phyloP scores from a whole-genome alignment of 805 yeast genomes.

The Cyberlindnera petersonii region DNA sequence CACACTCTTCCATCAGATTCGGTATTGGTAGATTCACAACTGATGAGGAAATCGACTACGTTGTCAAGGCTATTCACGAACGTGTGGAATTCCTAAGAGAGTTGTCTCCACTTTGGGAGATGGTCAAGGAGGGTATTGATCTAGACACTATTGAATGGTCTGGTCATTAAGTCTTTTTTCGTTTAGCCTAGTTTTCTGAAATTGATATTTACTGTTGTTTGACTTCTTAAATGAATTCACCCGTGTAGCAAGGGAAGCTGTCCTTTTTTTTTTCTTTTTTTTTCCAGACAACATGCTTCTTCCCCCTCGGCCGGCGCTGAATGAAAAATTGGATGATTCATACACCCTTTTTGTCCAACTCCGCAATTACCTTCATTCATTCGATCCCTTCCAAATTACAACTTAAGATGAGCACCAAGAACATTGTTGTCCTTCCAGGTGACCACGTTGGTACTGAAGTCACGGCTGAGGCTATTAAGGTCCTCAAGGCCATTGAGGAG shows the following conservation, averaged over 20 bases:
- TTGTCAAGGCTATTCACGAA: constrained; percentile 79
- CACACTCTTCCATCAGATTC: constrained; percentile 96
- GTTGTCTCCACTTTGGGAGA: constrained; percentile 95
- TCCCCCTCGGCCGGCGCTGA: not conserved
- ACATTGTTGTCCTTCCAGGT: constrained; percentile 86
- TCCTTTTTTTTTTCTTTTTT: not conserved
- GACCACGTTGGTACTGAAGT: constrained; percentile 96
- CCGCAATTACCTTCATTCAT: too few relatives aligned
- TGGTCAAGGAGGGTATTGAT: constrained; percentile 98
- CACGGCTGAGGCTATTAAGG: constrained; percentile 87
- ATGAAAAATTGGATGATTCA: constrained; percentile 3
- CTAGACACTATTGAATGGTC: constrained; percentile 94
- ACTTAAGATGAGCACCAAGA: constrained; percentile 38
- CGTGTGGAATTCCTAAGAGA: constrained; percentile 90
- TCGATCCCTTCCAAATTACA: not conserved
- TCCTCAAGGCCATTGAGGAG: constrained; percentile 70
- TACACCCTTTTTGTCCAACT: too few relatives aligned
- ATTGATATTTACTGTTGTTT: too few relatives aligned
- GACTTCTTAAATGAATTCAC: too few relatives aligned
- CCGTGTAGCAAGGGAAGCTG: too few relatives aligned
- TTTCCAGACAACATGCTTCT: too few relatives aligned
- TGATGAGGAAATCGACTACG: constrained; percentile 93
- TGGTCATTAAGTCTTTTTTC: constrained; percentile 91
- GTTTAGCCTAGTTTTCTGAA: too few relatives aligned
- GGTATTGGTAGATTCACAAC: constrained; percentile 98